Percentiles rank a stretch among this genome's conserved stretches.
These are phyloP conservation scores for Sorghum bicolor DNA, from an alignment of 176 grass and related monocot genomes.

Conservation along the genomic window Sorghum_bicolor_NCBIv3 NC_012875.2:47277001-47277500, in stretches of 20 bases:
- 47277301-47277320: background rate
- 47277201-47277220: background rate
- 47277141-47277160: background rate
- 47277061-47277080: no score
- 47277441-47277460: constrained; percentile 62
- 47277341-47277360: background rate
- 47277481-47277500: constrained; percentile 69
- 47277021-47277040: no score
- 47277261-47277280: background rate
- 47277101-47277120: background rate
- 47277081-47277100: background rate
- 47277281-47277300: background rate
- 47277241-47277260: background rate
- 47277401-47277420: constrained; percentile 27
- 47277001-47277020: no score
- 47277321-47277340: background rate
- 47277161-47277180: background rate
- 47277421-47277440: constrained; percentile 69
- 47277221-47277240: background rate
- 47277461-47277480: constrained; percentile 64
- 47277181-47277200: background rate
- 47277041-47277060: no score
- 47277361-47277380: background rate
- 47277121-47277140: background rate
- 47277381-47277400: constrained; percentile 28